phyloP scores from a whole-genome alignment of 2,329 filamentous ascomycete species.

The Scedosporium aurantiacum region DNA sequence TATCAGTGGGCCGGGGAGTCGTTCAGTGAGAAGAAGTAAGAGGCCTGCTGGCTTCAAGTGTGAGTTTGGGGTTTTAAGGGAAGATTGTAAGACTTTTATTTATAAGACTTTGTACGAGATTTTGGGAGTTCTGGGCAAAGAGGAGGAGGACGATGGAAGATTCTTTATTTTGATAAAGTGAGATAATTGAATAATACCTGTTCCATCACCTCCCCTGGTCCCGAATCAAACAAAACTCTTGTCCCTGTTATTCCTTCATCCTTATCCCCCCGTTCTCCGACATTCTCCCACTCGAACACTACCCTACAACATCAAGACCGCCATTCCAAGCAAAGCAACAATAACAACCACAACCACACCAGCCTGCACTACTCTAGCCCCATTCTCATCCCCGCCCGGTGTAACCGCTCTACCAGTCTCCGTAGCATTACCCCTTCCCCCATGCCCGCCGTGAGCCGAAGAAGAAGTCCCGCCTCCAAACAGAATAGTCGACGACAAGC shows the following conservation, averaged over 20 bases:
- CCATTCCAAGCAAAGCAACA: neutral
- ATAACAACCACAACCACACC: neutral
- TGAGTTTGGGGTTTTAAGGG: neutral
- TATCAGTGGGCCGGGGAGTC: slow-evolving; percentile 12
- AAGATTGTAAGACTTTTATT: neutral
- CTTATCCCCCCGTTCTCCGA: neutral
- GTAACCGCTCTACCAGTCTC: neutral
- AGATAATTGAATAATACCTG: neutral
- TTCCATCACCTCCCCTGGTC: neutral
- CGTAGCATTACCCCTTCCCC: neutral
- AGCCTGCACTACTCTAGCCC: neutral
- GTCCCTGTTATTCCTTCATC: neutral
- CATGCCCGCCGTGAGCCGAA: too few species aligned
- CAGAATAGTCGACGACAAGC: too few species aligned
- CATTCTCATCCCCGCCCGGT: neutral
- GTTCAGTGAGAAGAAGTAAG: slow-evolving; percentile 24
- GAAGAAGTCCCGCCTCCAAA: too few species aligned
- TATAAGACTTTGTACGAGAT: neutral
- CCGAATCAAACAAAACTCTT: too few species aligned
- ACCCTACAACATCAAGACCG: neutral
- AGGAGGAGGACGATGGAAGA: neutral
- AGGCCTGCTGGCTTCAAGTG: neutral
- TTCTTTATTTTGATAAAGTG: neutral
- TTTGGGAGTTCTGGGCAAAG: neutral
- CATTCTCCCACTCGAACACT: neutral